Base-by-base conservation (phyloP, 805 yeast species). In the Tetrapisispora fleetii region DNA sequence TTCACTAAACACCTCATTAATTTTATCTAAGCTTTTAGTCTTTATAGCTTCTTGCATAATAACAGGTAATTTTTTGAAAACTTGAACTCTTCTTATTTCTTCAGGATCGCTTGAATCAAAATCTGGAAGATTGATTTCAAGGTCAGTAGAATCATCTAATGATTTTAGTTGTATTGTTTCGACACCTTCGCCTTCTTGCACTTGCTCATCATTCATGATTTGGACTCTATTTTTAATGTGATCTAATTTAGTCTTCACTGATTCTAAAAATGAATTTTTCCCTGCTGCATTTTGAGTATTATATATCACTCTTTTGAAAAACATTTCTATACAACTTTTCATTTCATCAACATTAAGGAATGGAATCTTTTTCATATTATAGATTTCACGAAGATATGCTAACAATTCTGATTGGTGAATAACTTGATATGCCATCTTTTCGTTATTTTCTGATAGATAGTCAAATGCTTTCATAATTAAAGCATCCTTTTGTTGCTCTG, bases 391-490 rank as follows among this genome's bases (percentile, higher is more conserved):
- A 47, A 84, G 68, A 63, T 87, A 91, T 59, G 87, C 95, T 52
- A 91, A 63, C 32, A 91, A 67, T 57, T 86, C 76, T 1, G 96
- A 82, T 58, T 87, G 93, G 63, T 80, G 83, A 41, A 91, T 81
- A n/a, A 80, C 77, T 51, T 79, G 83, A 51, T 74, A 75, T 10
- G 95, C 80, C 7, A 65, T 62, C 6, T 54, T 52, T 0, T 75
- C 59, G 9, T 46, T 42, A 19, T 42, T 42, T 43, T 87, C 75
- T 52, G 91, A 72, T 63, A 88, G 87, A 48, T 73, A 71, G 58
- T 91, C 95, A 65, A 93, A 93, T 0, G 97, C 95, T 19, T 83
- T 82, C 96, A 91, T 90, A 62, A 90, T 73, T 50, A 93, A 77
- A 0, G 95, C 87, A 65, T 93, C 98, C 61, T 90, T 88, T 63